Evolutionary conservation across 2,329 filamentous ascomycete genomes (phyloP), one percentile per base, ranked within the genome.

Genomic region (Colletotrichum lupini): DNA sequence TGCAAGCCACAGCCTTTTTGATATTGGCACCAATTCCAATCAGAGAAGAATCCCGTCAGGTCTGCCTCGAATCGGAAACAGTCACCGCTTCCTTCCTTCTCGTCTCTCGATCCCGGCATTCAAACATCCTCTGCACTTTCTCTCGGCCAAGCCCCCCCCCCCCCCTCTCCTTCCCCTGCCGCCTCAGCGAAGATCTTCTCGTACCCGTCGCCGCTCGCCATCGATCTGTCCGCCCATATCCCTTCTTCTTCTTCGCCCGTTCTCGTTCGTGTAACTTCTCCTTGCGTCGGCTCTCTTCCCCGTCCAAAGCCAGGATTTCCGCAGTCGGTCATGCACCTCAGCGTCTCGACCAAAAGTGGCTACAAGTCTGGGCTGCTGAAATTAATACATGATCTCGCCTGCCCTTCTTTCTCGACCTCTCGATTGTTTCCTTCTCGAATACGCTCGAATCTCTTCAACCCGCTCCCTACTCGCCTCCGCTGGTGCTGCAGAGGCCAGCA

Each of bases 331-430:
- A 74, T 68, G 64, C 68, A 42, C 37, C 37, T 42, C 37, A 68
- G 64, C n/a, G 37, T 55, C 60, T 68, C 65, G 26, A 30, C 14
- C 4, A 32, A 14, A 56, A 61, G 37, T 56, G 60, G 64, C 68
- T 65, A 68, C 49, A n/a, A 64, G 58, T 69, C 64, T 73, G 60
- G 64, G 56, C 60, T 65, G 60, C 63, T 42, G 52, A 68, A 46
- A 74, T 73, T 68, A 63, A 74, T 73, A 74, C 65, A 61, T 56
- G 59, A 32, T 56, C 46, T 68, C 46, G 46, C 61, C 64, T 67
- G 35, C 61, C 30, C 26, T 53, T 56, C 49, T 32, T 32, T 52
- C 35, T 16, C 30, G 28, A 30, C 57, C 26, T 32, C 32, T 35
- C 52, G 9, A 12, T 55, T n/a, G 22, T 42, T 22, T 37, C 46